Conservation (phyloP, 257 asterid species). For the Capsicum rhomboideum region DNA sequence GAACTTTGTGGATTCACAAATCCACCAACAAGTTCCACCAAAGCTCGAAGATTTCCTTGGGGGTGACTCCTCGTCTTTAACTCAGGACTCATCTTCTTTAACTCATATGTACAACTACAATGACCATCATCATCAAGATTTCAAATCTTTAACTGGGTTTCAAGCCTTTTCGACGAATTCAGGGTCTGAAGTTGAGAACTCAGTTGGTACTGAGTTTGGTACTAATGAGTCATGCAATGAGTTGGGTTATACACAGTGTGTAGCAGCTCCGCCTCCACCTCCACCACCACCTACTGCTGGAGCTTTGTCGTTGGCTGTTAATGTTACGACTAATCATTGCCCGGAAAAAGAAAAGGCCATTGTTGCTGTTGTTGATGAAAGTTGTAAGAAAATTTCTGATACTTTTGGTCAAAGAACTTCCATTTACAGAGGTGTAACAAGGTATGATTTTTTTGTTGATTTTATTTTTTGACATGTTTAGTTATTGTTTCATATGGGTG, state of each 20-base stretch:
- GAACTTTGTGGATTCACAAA: constrained; percentile 42
- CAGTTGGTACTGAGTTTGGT: not conserved
- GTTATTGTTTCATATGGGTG: not conserved
- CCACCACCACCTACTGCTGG: not conserved
- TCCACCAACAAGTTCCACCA: constrained; percentile 42
- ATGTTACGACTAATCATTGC: not conserved
- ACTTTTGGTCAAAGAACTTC: constrained; percentile 93
- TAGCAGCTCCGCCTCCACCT: not conserved
- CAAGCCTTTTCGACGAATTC: constrained; percentile 69
- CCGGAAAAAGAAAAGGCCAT: constrained; percentile 20
- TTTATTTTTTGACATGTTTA: not conserved
- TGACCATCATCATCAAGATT: constrained; percentile 40
- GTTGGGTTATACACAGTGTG: constrained; percentile 42
- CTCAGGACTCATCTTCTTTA: constrained; percentile 30
- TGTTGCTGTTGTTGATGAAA: constrained; percentile 42
- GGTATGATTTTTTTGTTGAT: constrained; percentile 24
- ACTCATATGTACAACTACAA: constrained; percentile 37
- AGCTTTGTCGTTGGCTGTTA: constrained; percentile 44
- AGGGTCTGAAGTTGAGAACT: constrained; percentile 68
- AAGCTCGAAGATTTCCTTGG: constrained; percentile 88
- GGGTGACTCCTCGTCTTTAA: constrained; percentile 56
- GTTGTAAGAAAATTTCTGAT: constrained; percentile 60
- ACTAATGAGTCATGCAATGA: constrained; percentile 47
- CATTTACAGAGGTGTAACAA: constrained; percentile 90
- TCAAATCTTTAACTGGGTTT: constrained; percentile 46